Evolutionary conservation across 805 yeast species (phyloP).

Genomic region (Kuraishia cidri): DNA sequence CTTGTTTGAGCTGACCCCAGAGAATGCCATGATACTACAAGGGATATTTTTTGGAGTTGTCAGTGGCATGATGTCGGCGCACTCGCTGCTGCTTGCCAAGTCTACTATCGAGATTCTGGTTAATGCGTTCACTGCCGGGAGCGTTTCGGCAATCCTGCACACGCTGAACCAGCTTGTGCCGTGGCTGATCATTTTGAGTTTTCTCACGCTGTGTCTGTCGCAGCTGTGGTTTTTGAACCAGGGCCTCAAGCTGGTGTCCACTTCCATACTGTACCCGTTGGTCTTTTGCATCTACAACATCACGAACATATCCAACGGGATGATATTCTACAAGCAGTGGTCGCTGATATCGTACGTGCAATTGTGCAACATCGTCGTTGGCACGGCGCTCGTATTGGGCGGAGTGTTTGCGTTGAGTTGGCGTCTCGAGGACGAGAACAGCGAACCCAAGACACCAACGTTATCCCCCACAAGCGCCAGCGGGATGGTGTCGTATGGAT

Average conservation of each 20-base stretch:
- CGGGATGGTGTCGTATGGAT: background rate
- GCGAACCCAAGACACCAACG: background rate
- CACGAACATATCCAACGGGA: slow-evolving; percentile 55
- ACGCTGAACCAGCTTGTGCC: slow-evolving; percentile 26
- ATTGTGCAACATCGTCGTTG: slow-evolving; percentile 30
- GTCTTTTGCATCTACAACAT: slow-evolving; percentile 80
- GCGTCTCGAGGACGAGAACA: slow-evolving; percentile 21
- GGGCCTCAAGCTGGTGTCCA: slow-evolving; percentile 62
- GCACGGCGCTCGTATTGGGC: slow-evolving; percentile 41
- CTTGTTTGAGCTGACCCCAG: slow-evolving; percentile 7
- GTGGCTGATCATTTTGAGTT: slow-evolving; percentile 42
- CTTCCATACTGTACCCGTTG: slow-evolving; percentile 75
- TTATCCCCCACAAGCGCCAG: no score
- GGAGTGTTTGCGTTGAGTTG: slow-evolving; percentile 68
- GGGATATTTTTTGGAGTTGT: slow-evolving; percentile 61
- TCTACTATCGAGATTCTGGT: slow-evolving; percentile 65
- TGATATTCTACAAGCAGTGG: slow-evolving; percentile 50
- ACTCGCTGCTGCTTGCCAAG: slow-evolving; percentile 79
- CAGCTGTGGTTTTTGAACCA: slow-evolving; percentile 69
- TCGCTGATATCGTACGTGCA: slow-evolving; percentile 21
- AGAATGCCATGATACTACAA: slow-evolving; percentile 22
- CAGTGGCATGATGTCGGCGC: slow-evolving; percentile 78
- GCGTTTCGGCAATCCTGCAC: background rate
- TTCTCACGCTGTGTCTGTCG: slow-evolving; percentile 55
- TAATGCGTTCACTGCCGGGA: slow-evolving; percentile 22